Evolutionary conservation across 2,329 filamentous ascomycete genomes (phyloP), one percentile per base, ranked within the genome.

Genomic region (Cryphonectria nitschkei): DNA sequence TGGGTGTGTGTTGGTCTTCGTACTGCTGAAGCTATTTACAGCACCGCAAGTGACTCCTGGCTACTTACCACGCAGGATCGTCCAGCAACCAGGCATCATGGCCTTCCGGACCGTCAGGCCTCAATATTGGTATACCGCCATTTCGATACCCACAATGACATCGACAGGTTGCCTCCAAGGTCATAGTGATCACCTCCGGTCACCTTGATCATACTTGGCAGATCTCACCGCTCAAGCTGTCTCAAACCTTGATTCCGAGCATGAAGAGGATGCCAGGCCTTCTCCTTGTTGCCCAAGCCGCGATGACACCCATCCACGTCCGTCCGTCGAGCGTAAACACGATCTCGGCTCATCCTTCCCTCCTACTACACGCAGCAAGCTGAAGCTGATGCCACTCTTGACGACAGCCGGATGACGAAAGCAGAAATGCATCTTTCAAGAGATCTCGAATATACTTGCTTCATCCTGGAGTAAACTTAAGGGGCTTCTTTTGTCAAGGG

Each of bases 1-100:
- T 26, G 26, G 26, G 26, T 26, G 26, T 26, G 26, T 26, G 26
- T 54, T 34, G 34, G 58, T 19, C 34, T 39, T 61, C n/a, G 11
- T 56, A 34, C 58, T 61, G 34, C 32, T 61, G 34, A 61, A 39
- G 32, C 58, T 61, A 61, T 61, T 61, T 61, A 61, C 58, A 61
- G 58, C 58, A 61, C 58, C 26, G 19, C 14, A 8, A 58, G 29
- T 16, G 29, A 58, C 54, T 32, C 29, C 16, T 32, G 26, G 26
- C 16, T 32, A 16, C 54, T 8, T 14, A 26, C n/a, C 50, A n/a
- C 52, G 11, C 13, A 56, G 26, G 52, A 61, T 61, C 58, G 16
- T 32, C 58, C 29, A 61, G 58, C 58, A 39, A 32, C 34, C 58
- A 61, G 16, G 58, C 32, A 61, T 61, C 34, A 22, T n/a, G 4